Evolutionary conservation across 306 rosid genomes (phyloP).

Genomic region (Malus asiatica): DNA sequence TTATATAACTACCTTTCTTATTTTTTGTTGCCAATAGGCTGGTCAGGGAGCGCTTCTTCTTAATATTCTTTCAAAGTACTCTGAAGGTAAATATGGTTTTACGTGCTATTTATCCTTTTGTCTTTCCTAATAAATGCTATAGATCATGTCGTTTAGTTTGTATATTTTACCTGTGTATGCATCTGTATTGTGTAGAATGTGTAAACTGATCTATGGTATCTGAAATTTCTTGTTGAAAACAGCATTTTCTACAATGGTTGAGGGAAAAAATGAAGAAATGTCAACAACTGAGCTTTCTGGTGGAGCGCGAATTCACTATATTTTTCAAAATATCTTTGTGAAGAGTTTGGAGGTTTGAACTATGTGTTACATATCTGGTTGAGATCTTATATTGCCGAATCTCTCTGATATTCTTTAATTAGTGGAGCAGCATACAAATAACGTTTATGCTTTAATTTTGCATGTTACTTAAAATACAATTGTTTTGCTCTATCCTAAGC

Average conservation of each 20-base stretch:
- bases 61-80: constrained; percentile 87
- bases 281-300: constrained; percentile 88
- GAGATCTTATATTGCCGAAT: background rate
- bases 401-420: background rate
- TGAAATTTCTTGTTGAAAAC: constrained; percentile 21
- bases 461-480: background rate
- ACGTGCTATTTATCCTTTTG: constrained; percentile 9
- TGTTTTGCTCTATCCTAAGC: background rate
- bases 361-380: background rate
- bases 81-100: constrained; percentile 58
- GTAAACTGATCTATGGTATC: constrained; percentile 2
- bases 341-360: constrained; percentile 80
- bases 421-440: background rate
- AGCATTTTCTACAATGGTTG: constrained; percentile 95
- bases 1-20: constrained; percentile 6
- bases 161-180: background rate
- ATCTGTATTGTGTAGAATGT: background rate
- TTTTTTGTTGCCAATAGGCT: constrained; percentile 45
- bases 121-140: background rate
- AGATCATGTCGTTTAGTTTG: background rate
- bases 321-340: constrained; percentile 88
- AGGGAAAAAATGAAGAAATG: constrained; percentile 98
- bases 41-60: constrained; percentile 98
- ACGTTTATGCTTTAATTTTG: background rate
- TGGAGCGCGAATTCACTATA: constrained; percentile 91